These are phyloP conservation scores for Vitis hybrid DNA, from an alignment of 177 flowering plant genomes.

Conservation along the genomic window DNA sequence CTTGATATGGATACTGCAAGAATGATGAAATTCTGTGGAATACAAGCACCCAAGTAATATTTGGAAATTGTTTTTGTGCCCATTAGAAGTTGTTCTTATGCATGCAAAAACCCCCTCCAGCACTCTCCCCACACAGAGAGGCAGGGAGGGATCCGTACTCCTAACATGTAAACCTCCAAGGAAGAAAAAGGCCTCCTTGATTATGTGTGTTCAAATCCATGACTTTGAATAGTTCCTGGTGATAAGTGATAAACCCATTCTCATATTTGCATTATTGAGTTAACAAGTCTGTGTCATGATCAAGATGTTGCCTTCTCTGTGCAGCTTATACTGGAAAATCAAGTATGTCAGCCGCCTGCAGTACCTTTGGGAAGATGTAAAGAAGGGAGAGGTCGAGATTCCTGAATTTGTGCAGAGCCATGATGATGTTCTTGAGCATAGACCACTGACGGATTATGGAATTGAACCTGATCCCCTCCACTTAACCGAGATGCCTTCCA, in stretches of 20 bases:
- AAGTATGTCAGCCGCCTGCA: constrained; percentile 89
- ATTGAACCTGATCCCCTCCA: constrained; percentile 85
- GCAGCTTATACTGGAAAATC: constrained; percentile 89
- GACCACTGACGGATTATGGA: constrained; percentile 94
- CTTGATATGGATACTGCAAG: too few species aligned
- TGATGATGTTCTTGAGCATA: constrained; percentile 80
- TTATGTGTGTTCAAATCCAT: too few species aligned
- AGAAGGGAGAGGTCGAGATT: constrained; percentile 78
- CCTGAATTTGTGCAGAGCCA: constrained; percentile 87
- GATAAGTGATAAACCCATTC: not conserved
- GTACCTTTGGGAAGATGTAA: constrained; percentile 89
- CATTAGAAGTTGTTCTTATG: too few species aligned
- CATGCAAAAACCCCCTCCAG: too few species aligned
- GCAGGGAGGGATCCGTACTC: too few species aligned
- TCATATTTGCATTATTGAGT: not conserved
- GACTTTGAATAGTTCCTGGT: too few species aligned
- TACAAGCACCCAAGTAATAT: too few species aligned
- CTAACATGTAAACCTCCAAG: too few species aligned
- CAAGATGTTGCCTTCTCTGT: constrained; percentile 3
- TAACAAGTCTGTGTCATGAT: not conserved
- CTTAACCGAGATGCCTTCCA: constrained; percentile 52
- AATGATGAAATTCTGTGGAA: too few species aligned
- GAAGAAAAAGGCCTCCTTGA: too few species aligned
- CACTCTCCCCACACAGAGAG: too few species aligned
- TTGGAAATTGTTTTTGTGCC: too few species aligned